These are phyloP conservation scores for Fusarium multiceps DNA, from an alignment of 2,329 filamentous ascomycete genomes.

Conservation along the genomic window DNA sequence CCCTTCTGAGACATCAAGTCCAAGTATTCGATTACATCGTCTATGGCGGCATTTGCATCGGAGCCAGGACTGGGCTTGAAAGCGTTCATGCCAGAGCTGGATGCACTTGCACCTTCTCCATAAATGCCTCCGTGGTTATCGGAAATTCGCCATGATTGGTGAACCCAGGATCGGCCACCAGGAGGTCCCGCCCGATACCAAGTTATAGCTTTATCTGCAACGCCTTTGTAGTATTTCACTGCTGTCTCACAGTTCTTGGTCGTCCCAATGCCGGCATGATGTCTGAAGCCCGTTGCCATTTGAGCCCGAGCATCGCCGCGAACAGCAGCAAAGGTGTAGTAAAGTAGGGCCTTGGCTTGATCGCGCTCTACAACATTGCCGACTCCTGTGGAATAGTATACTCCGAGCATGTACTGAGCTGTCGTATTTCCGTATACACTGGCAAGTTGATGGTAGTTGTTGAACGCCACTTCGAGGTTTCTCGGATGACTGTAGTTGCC, in stretches of 20 bases:
- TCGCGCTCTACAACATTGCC: conserved; percentile 83
- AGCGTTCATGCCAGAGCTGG: conserved; percentile 86
- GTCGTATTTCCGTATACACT: conserved; percentile 84
- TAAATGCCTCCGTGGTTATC: conserved; percentile 94
- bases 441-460: conserved; percentile 83
- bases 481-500: conserved; percentile 91
- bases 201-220: conserved; percentile 90
- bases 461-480: conserved; percentile 82
- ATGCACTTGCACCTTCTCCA: conserved; percentile 91
- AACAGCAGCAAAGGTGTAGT: conserved; percentile 93
- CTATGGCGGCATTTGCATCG: conserved; percentile 85
- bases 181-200: conserved; percentile 93
- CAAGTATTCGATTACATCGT: conserved; percentile 94
- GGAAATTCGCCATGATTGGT: conserved; percentile 85
- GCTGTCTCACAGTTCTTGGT: conserved; percentile 87
- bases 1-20: conserved; percentile 91
- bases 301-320: conserved; percentile 85
- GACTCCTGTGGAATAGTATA: conserved; percentile 95
- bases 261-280: conserved; percentile 86
- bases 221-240: conserved; percentile 88
- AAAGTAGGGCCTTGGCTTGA: conserved; percentile 90
- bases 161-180: conserved; percentile 81
- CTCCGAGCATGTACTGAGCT: conserved; percentile 93
- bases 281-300: conserved; percentile 91
- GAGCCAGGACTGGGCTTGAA: conserved; percentile 78